phyloP scores from a whole-genome alignment of 495 filamentous ascomycete genomes.

The Pseudoneurospora amorphoporcata region DNA sequence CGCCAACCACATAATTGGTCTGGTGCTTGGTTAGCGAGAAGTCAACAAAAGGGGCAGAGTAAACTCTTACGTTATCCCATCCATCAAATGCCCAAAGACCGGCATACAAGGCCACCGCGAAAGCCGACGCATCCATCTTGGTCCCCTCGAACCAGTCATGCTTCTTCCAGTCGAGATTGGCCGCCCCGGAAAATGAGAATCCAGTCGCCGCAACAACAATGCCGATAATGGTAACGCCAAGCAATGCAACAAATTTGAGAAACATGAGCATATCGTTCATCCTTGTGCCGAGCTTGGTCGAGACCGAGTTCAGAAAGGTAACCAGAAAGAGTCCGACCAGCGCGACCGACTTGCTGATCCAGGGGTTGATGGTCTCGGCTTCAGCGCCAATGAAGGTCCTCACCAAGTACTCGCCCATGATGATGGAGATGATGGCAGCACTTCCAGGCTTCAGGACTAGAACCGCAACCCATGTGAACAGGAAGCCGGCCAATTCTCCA shows the following conservation, averaged over 20 bases:
- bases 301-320: conserved; percentile 79
- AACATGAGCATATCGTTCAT: conserved; percentile 91
- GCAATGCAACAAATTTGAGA: conserved; percentile 82
- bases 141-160: conserved; percentile 84
- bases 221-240: conserved; percentile 80
- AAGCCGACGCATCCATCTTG: conserved; percentile 62
- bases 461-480: conserved; percentile 94
- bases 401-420: conserved; percentile 94
- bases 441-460: conserved; percentile 89
- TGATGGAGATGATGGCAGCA: conserved; percentile 90
- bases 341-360: conserved; percentile 87
- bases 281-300: conserved; percentile 74
- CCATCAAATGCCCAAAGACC: conserved; percentile 97
- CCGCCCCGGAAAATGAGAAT: conserved; percentile 59
- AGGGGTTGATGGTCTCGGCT: conserved; percentile 60
- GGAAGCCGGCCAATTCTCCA: conserved; percentile 80
- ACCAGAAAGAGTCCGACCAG: conserved; percentile 64
- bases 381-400: conserved; percentile 76
- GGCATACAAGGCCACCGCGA: conserved; percentile 89
- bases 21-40: conserved; percentile 23
- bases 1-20: conserved; percentile 95
- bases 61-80: conserved; percentile 82
- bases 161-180: conserved; percentile 80
- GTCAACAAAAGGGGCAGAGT: not conserved
- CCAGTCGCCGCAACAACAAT: conserved; percentile 86